A percentile compares a stretch with the other conserved stretches of the same genome.
These are phyloP conservation scores for Casaregolazyma lundiana DNA, from an alignment of 1,139 yeast species.

Conservation along the genomic window DNA sequence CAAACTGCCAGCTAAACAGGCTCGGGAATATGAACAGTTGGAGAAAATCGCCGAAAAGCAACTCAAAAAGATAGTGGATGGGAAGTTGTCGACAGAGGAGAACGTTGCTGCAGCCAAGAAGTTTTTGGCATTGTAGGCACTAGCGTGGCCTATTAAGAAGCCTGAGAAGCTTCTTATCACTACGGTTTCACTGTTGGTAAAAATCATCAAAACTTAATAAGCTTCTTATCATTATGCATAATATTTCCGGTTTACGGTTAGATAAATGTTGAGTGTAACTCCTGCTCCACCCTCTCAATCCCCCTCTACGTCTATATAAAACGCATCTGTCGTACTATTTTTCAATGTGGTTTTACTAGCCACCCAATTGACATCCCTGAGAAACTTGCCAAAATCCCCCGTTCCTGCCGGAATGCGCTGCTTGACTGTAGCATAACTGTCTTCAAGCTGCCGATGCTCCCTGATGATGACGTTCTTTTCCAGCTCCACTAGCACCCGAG, in stretches of 20 bases:
- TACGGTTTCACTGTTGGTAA: not conserved
- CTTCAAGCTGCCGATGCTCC: slow-evolving; percentile 75
- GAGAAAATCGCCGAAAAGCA: slow-evolving; percentile 34
- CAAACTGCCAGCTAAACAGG: slow-evolving; percentile 20
- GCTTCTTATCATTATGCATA: too few relatives aligned
- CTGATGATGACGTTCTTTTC: slow-evolving; percentile 59
- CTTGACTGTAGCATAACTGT: slow-evolving; percentile 54
- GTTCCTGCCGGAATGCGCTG: slow-evolving; percentile 41
- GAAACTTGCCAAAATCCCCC: slow-evolving; percentile 66
- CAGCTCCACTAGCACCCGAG: slow-evolving; percentile 78
- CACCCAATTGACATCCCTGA: slow-evolving; percentile 85
- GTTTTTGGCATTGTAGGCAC: slow-evolving; percentile 15
- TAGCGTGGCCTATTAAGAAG: not conserved
- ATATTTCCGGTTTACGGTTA: too few relatives aligned
- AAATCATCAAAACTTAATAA: not conserved
- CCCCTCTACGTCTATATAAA: slow-evolving; percentile 14
- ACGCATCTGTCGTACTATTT: slow-evolving; percentile 35
- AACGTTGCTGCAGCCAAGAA: slow-evolving; percentile 34
- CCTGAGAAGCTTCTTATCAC: not conserved
- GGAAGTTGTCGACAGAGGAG: slow-evolving; percentile 31
- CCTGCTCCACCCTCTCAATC: too few relatives aligned
- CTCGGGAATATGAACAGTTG: slow-evolving; percentile 28
- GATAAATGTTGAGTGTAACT: too few relatives aligned
- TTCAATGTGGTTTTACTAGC: slow-evolving; percentile 42
- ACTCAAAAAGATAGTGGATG: slow-evolving; percentile 34